Base-by-base conservation (phyloP, 1,284 basidiomycete species). In the Cutaneotrichosporon spelunceum region DNA sequence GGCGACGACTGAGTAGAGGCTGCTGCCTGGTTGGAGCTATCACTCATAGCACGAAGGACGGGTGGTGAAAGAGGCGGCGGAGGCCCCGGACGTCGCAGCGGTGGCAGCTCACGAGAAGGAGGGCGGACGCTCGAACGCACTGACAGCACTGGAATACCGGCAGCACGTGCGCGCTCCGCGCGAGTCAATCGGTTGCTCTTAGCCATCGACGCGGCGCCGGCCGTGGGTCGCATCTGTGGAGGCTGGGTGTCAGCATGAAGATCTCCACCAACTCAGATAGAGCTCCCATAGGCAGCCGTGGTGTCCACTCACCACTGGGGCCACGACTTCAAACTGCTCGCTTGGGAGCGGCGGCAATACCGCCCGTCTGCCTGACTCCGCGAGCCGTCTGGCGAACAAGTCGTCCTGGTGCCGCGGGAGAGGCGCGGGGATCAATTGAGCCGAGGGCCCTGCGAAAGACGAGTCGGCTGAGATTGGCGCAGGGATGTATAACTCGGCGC, bases 161-260 rank as follows among this genome's bases (percentile, higher is more conserved):
- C 53, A 8, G 34, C 53, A 1, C 53, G 30, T 3, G 53, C 53
- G 4, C 53, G 30, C 34, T 54, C 53, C 23, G 53, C 53, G 21
- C 53, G 53, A 19, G 39, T 45, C 30, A 3, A 34, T 19, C 19
- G 21, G 44, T 48, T 56, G 21, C 16, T 39, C 36, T 39, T 33
- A 11, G 13, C 36, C 5, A 19, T 6, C 16, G 36, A 19, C 4
- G 13, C 14, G 36, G 16, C 2, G 36, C 36, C 2, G 14, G 16
- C 36, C 36, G 9, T 5, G 36, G 36, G 13, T 5, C 13, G 36
- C 36, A 39, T 19, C 36, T 39, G 36, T 19, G 36, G 36, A 10
- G 13, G 13, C 36, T 39, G 36, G n/a, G 36, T 19, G 13, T 39
- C 14, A 39, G 36, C 36, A 39, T 9, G 2, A 33, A 33, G 30